Conservation (phyloP, 2,329 filamentous ascomycete genomes). For the Ilyonectria destructans region DNA sequence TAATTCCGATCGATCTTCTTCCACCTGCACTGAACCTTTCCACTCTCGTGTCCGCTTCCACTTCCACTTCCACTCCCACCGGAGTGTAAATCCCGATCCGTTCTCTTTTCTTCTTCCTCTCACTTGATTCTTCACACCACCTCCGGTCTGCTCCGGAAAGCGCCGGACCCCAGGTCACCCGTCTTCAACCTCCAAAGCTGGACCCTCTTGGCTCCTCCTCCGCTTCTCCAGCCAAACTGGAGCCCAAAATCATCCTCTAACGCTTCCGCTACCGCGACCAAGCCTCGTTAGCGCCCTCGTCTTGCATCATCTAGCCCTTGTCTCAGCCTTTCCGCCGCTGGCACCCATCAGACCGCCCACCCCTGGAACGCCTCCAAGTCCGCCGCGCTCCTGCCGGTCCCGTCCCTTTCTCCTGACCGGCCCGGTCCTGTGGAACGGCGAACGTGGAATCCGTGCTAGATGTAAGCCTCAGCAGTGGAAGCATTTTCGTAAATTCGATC, state of each 20-base stretch:
- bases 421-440: slow-evolving; percentile 39
- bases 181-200: slow-evolving; percentile 12
- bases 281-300: slow-evolving; percentile 27
- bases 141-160: slow-evolving; percentile 45
- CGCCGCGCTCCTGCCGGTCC: slow-evolving; percentile 35
- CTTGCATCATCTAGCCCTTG: slow-evolving; percentile 36
- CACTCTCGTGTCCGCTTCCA: neutral
- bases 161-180: slow-evolving; percentile 24
- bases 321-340: slow-evolving; percentile 27
- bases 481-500: neutral
- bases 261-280: slow-evolving; percentile 35
- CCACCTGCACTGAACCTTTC: neutral
- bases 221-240: slow-evolving; percentile 38
- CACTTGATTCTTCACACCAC: slow-evolving; percentile 24
- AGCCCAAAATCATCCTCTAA: slow-evolving; percentile 22
- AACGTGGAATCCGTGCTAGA: slow-evolving; percentile 1
- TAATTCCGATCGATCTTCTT: neutral
- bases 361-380: slow-evolving; percentile 18
- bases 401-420: slow-evolving; percentile 42
- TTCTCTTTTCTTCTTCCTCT: slow-evolving; percentile 22
- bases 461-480: slow-evolving; percentile 9
- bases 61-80: slow-evolving; percentile 11
- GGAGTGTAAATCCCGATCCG: slow-evolving; percentile 4
- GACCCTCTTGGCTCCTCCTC: slow-evolving; percentile 36
- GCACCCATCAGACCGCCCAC: slow-evolving; percentile 29